phyloP scores from a whole-genome alignment of 2,329 filamentous ascomycete species.

The Microdochium nivale region DNA sequence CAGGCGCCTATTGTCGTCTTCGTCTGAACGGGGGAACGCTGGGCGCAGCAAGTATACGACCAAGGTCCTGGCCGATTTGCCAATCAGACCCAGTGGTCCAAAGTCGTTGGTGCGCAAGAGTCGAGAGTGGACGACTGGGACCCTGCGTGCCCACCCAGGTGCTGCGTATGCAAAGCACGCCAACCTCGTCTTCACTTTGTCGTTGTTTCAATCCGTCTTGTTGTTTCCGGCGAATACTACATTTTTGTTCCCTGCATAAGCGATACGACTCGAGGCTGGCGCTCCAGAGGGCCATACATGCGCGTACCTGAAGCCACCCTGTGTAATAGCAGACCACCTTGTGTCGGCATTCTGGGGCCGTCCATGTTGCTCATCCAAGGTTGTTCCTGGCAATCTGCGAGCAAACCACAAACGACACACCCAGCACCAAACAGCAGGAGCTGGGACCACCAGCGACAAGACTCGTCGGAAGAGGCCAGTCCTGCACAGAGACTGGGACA shows the following conservation, averaged over 20 bases:
- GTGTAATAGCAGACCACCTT: not conserved
- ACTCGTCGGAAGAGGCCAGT: too few species aligned
- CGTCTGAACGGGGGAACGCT: not conserved
- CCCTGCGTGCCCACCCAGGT: too few species aligned
- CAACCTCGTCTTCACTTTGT: too few species aligned
- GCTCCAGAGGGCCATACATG: too few species aligned
- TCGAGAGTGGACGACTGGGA: not conserved
- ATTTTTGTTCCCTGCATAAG: too few species aligned
- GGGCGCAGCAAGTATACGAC: not conserved
- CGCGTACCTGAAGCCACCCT: too few species aligned
- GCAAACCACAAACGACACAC: not conserved
- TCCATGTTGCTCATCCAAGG: not conserved
- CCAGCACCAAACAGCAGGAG: not conserved
- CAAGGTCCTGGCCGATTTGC: not conserved
- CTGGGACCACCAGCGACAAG: not conserved
- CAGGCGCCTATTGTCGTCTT: not conserved
- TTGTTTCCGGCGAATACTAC: too few species aligned
- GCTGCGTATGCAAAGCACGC: too few species aligned
- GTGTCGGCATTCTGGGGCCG: not conserved
- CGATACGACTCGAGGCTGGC: too few species aligned
- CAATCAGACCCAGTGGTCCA: not conserved
- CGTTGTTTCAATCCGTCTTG: too few species aligned
- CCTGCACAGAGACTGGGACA: not conserved
- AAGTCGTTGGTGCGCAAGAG: too few species aligned
- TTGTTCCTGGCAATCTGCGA: not conserved